Percentiles rank a stretch among this genome's conserved stretches.
Evolutionary conservation across 2,329 filamentous ascomycete species (phyloP).

Genomic region (Xylaria sp.): DNA sequence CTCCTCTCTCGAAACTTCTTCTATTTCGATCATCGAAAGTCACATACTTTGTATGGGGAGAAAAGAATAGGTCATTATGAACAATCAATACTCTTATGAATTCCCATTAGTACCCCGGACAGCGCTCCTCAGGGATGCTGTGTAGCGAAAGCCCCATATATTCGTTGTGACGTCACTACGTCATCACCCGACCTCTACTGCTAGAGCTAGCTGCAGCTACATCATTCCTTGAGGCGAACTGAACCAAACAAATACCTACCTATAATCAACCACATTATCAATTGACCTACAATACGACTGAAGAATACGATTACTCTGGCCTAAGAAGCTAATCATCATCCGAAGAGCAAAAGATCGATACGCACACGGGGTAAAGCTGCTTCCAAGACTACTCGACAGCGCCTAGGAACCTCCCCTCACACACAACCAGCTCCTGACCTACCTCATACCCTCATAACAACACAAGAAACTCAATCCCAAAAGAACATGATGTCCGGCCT

Average conservation of each 20-base stretch:
- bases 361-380: background rate
- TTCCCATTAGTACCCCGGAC: background rate
- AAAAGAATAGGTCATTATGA: background rate
- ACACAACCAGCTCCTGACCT: background rate
- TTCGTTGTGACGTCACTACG: constrained; percentile 29
- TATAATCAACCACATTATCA: constrained; percentile 4
- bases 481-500: constrained; percentile 25
- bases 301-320: background rate
- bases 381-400: background rate
- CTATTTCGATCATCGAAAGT: no score
- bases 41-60: no score
- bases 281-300: background rate
- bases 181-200: constrained; percentile 21
- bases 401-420: background rate
- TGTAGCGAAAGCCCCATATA: background rate
- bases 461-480: no score
- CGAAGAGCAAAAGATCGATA: background rate
- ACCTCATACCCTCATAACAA: background rate
- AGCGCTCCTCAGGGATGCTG: background rate
- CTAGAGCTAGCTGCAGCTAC: constrained; percentile 11
- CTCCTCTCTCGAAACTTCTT: no score
- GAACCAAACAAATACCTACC: background rate
- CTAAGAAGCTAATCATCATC: background rate
- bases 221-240: constrained; percentile 4
- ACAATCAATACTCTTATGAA: background rate